phyloP scores from a whole-genome alignment of 1,284 basidiomycete genomes.

The Omphalotus olearius region DNA sequence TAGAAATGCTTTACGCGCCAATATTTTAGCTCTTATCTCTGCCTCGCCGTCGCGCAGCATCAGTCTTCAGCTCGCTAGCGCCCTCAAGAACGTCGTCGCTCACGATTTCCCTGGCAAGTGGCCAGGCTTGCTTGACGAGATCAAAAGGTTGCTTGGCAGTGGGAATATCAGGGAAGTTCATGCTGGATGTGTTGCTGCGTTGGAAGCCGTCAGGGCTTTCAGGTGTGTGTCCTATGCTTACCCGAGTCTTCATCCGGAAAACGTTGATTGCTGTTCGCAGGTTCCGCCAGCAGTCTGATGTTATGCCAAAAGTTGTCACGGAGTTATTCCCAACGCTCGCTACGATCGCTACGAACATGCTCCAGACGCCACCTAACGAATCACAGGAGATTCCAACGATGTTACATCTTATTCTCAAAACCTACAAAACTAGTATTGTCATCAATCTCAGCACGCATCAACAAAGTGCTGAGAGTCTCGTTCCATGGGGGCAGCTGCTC shows the following conservation, averaged over 20 bases:
- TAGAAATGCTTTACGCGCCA: constrained; percentile 61
- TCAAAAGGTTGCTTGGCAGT: constrained; percentile 62
- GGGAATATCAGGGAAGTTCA: constrained; percentile 66
- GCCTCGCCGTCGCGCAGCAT: constrained; percentile 62
- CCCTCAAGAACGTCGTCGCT: constrained; percentile 66
- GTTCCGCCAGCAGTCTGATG: constrained; percentile 59
- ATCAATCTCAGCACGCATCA: constrained; percentile 70
- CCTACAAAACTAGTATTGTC: constrained; percentile 77
- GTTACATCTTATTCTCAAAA: constrained; percentile 78
- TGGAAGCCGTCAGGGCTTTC: constrained; percentile 76
- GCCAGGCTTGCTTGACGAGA: constrained; percentile 58
- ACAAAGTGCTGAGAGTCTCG: constrained; percentile 66
- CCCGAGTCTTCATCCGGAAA: background rate
- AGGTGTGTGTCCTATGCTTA: constrained; percentile 26
- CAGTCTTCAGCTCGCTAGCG: constrained; percentile 68
- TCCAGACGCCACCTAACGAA: constrained; percentile 54
- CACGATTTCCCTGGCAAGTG: constrained; percentile 76
- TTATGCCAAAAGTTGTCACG: constrained; percentile 55
- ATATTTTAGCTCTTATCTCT: constrained; percentile 66
- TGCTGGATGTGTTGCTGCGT: constrained; percentile 70
- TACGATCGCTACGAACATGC: constrained; percentile 60
- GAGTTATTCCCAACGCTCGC: constrained; percentile 73
- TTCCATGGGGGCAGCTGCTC: constrained; percentile 83
- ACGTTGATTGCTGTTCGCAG: constrained; percentile 29
- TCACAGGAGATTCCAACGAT: constrained; percentile 71